A percentile compares a stretch with the other conserved stretches of the same genome.
These are phyloP conservation scores for Hordeum pubiflorum DNA, from an alignment of 202 grass and related monocot species.

Conservation along the genomic window DNA sequence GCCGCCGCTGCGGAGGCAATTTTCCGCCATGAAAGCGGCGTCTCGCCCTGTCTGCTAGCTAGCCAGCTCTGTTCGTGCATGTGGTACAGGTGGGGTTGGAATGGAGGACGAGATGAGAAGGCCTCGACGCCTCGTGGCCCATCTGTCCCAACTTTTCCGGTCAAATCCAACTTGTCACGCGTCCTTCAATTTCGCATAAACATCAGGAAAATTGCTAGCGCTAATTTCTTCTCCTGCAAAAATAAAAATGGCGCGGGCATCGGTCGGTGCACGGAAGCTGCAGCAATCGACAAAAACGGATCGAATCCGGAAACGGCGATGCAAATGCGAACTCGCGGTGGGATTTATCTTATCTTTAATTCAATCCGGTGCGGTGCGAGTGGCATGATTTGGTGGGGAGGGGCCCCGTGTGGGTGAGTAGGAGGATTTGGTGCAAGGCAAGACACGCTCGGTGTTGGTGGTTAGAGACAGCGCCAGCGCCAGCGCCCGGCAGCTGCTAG, in stretches of 20 bases:
- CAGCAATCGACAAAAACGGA: constrained; percentile 28
- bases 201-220: neutral
- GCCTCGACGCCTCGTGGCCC: constrained; percentile 21
- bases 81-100: constrained; percentile 20
- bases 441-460: constrained; percentile 23
- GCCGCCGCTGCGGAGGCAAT: neutral
- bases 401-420: neutral
- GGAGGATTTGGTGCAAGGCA: constrained; percentile 32
- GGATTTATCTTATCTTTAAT: neutral
- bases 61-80: constrained; percentile 9
- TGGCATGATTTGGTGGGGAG: neutral
- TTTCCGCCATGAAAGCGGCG: constrained; percentile 33
- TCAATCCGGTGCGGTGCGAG: neutral
- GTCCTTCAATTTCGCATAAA: constrained; percentile 6
- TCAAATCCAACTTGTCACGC: constrained; percentile 28
- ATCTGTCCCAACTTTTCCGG: constrained; percentile 37
- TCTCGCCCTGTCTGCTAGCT: neutral
- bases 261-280: constrained; percentile 11
- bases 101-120: neutral
- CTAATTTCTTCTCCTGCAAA: neutral
- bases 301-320: constrained; percentile 15
- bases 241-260: neutral
- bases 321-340: neutral
- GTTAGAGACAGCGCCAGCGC: neutral
- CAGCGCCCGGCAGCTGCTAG: neutral